Evolutionary conservation across 768 basidiomycete species (phyloP).

Genomic region (Tricholoma hemisulphureum): DNA sequence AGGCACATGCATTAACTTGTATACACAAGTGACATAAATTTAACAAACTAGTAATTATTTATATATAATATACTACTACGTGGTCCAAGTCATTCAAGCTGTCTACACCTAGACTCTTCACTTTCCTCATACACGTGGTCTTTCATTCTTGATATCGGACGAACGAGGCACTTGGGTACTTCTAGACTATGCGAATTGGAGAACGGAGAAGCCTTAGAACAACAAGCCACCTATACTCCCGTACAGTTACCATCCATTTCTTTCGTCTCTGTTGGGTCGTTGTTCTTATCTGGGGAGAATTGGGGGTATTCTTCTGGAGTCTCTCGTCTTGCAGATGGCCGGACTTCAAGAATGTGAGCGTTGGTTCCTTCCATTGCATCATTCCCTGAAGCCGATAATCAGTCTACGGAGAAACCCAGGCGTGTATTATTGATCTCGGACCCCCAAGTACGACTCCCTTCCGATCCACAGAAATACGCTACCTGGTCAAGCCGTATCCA

Average conservation of each 20-base stretch:
- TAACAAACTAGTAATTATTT: too few relatives aligned
- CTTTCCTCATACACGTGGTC: not conserved
- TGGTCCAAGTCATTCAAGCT: too few relatives aligned
- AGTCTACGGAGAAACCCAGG: constrained; percentile 30
- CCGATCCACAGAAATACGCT: constrained; percentile 33
- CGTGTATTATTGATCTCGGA: constrained; percentile 72
- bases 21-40: too few relatives aligned
- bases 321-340: constrained; percentile 65
- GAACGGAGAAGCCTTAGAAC: constrained; percentile 16
- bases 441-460: constrained; percentile 54
- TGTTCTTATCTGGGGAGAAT: constrained; percentile 60
- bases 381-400: not conserved
- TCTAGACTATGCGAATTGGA: constrained; percentile 16
- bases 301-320: constrained; percentile 57
- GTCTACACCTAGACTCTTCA: too few relatives aligned
- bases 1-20: too few relatives aligned
- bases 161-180: not conserved
- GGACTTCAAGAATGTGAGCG: constrained; percentile 29
- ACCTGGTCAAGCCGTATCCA: constrained; percentile 43
- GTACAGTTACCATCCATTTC: constrained; percentile 16
- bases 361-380: not conserved
- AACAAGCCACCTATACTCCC: constrained; percentile 18
- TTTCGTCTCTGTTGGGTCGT: constrained; percentile 19
- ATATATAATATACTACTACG: too few relatives aligned
- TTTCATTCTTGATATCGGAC: not conserved